Evolutionary conservation across 805 yeast species (phyloP), one percentile per base, ranked within the genome.

Genomic region (Hanseniaspora occidentalis): DNA sequence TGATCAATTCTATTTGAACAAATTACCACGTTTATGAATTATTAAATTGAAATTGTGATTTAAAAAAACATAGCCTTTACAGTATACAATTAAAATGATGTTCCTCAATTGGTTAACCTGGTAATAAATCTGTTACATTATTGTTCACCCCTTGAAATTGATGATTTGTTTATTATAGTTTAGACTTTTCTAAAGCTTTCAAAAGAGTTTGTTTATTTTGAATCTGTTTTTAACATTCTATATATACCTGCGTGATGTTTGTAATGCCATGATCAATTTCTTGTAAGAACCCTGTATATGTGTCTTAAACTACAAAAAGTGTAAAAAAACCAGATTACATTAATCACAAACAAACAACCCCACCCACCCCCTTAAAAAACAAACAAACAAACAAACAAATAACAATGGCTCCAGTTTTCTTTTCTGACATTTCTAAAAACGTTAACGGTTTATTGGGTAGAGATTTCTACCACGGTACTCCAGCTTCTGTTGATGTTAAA

Each of bases 381-480:
- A 24, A 9, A 11, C 11, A 24, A 24, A 24, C 11, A 24, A 24
- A 24, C 26, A 24, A 24, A 24, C 26, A 24, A 29, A 29, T 14
- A 4, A 63, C 49, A 57, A 78, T 79, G 84, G 73, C 84, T 52
- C 92, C 92, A 53, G 85, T 92, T 57, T 84, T 89, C 60, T 89
- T 79, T 75, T 76, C 94, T 51, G 96, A 88, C 67, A 82, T 92
- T 59, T 79, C 94, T 62, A 88, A 86, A 71, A 76, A 84, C 62
- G 73, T 94, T 68, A 88, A 86, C 71, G 92, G 80, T 67, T 76
- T 92, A 56, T 75, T 92, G 62, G 73, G 75, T 69, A 80, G 71
- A 67, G 98, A 92, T 69, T 92, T 86, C 78, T 92, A 72, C 80
- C 97, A 92, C 72, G 69, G 74, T 52, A 68, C 89, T 49, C 84